These are phyloP conservation scores for Nepenthes gracilis DNA, from an alignment of 148 eudicot genomes.

Conservation along the genomic window DNA sequence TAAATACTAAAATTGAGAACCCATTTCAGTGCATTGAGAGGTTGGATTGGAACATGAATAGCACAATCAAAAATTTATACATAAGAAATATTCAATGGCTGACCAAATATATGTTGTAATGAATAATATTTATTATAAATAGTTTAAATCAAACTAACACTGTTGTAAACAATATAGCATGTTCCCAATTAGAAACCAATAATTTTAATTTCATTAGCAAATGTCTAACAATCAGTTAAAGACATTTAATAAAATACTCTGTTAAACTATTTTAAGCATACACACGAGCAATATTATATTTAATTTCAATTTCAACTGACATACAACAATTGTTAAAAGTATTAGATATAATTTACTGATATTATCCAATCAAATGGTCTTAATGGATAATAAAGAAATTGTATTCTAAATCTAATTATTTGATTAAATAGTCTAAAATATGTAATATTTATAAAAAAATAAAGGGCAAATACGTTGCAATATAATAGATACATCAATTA, in stretches of 20 bases:
- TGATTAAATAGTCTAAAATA: conserved; percentile 2
- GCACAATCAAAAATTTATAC: too few species aligned
- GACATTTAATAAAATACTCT: background rate
- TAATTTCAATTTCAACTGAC: background rate
- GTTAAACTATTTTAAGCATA: background rate
- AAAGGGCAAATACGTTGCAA: too few species aligned
- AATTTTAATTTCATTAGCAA: background rate
- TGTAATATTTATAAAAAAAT: background rate
- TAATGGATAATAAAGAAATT: conserved; percentile 2
- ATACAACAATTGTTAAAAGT: conserved; percentile 1
- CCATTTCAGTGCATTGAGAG: too few species aligned
- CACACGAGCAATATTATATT: background rate
- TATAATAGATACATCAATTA: too few species aligned
- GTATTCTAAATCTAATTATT: background rate
- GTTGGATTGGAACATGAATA: too few species aligned
- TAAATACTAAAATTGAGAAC: too few species aligned
- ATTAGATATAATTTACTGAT: background rate
- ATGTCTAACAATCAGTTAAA: background rate
- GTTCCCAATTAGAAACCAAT: background rate
- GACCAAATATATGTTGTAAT: background rate
- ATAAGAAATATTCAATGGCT: background rate
- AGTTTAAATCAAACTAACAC: background rate
- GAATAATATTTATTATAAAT: background rate
- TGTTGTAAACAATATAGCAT: background rate
- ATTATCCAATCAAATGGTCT: conserved; percentile 1